Evolutionary conservation across 176 grass and related monocot species (phyloP).

Genomic region (Bonia amplexicaulis): DNA sequence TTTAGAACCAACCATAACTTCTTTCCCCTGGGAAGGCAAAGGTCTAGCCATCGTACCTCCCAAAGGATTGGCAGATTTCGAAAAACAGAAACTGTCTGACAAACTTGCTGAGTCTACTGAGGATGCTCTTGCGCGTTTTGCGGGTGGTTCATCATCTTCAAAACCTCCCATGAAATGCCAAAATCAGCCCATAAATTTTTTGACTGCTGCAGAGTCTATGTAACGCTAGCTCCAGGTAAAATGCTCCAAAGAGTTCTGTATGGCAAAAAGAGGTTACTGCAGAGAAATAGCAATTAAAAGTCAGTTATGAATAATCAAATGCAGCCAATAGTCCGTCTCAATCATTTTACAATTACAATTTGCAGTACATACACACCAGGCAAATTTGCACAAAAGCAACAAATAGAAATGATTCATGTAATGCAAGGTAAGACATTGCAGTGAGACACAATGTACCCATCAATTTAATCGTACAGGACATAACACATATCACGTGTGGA

Average conservation of each 20-base stretch:
- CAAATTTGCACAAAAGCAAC: conserved; percentile 4
- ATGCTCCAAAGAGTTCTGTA: not conserved
- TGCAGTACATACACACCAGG: not conserved
- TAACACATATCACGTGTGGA: not conserved
- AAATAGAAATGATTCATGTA: not conserved
- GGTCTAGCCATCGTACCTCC: conserved; percentile 82
- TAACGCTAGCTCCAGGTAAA: not conserved
- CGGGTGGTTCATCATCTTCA: conserved; percentile 83
- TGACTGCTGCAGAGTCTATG: conserved; percentile 25
- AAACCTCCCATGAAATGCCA: conserved; percentile 94
- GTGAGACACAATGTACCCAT: not conserved
- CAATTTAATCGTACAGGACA: not conserved
- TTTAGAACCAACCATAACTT: conserved; percentile 73
- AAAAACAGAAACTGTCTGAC: conserved; percentile 41
- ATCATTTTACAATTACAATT: not conserved
- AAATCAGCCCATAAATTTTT: conserved; percentile 77
- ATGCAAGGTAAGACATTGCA: not conserved
- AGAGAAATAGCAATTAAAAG: not conserved
- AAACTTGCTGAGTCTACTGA: conserved; percentile 56
- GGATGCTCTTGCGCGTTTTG: conserved; percentile 78
- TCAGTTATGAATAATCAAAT: not conserved
- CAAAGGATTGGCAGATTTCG: conserved; percentile 67
- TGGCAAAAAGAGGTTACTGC: conserved; percentile 26
- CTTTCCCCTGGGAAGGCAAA: conserved; percentile 79
- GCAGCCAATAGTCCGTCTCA: not conserved